phyloP scores from a whole-genome alignment of 176 grass and related monocot genomes.

The Oryza glaberrima region DNA sequence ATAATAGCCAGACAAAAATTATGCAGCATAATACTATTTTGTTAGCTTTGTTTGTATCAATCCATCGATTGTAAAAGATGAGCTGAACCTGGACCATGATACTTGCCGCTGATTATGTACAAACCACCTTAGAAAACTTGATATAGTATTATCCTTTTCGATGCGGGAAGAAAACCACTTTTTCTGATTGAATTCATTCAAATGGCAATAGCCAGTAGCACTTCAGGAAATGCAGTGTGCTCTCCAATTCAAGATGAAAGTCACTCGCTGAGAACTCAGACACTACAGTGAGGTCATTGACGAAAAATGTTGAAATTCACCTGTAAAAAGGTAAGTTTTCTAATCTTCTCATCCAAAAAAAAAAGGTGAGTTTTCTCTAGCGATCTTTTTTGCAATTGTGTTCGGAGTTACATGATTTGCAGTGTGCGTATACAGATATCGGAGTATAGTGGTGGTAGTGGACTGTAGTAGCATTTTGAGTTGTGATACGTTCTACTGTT shows the following conservation, averaged over 20 bases:
- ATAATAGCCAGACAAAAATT: neutral
- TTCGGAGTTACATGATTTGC: too few relatives aligned
- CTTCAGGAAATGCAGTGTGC: neutral
- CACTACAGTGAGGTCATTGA: neutral
- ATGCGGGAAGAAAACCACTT: neutral
- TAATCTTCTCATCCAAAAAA: neutral
- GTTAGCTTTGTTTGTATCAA: neutral
- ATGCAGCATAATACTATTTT: neutral
- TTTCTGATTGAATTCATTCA: neutral
- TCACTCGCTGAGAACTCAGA: too few relatives aligned
- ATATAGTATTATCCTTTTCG: neutral
- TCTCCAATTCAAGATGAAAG: neutral
- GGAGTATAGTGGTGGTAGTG: too few relatives aligned
- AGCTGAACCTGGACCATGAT: neutral
- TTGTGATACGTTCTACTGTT: too few relatives aligned
- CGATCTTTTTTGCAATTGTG: too few relatives aligned
- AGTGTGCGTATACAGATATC: too few relatives aligned
- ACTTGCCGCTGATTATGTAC: slow-evolving; percentile 2
- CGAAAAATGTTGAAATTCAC: neutral
- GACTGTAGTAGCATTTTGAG: too few relatives aligned
- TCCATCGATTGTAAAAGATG: slow-evolving; percentile 9
- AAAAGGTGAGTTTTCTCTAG: neutral
- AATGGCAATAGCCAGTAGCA: neutral
- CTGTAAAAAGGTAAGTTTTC: neutral
- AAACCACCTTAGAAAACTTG: slow-evolving; percentile 1